Percentiles rank a stretch among this genome's conserved stretches.
Evolutionary conservation across 805 yeast genomes (phyloP).

Genomic region (Metschnikowia santaceciliae): DNA sequence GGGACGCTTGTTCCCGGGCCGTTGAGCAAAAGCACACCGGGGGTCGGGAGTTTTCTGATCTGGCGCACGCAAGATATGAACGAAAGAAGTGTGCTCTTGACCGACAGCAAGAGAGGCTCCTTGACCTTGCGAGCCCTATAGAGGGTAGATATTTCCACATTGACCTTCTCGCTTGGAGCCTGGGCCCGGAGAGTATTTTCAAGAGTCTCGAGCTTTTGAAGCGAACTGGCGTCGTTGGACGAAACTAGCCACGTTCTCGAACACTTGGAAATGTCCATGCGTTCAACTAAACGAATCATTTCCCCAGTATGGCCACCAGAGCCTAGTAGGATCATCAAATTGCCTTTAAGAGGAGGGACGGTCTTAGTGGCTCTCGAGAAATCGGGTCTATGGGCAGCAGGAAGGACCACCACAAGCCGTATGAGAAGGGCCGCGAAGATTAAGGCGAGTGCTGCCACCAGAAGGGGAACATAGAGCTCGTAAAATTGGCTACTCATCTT

Average conservation of each 20-base stretch:
- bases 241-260: slow-evolving; percentile 41
- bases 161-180: slow-evolving; percentile 1
- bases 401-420: slow-evolving; percentile 12
- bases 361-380: neutral
- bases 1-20: slow-evolving; percentile 87
- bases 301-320: slow-evolving; percentile 98
- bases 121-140: slow-evolving; percentile 62
- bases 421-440: slow-evolving; percentile 1
- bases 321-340: slow-evolving; percentile 66
- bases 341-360: neutral
- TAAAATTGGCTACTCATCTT: neutral
- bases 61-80: slow-evolving; percentile 24
- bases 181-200: slow-evolving; percentile 20
- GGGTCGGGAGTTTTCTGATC: slow-evolving; percentile 27
- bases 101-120: slow-evolving; percentile 46
- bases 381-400: slow-evolving; percentile 6
- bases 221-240: slow-evolving; percentile 50
- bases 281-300: slow-evolving; percentile 66
- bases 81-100: slow-evolving; percentile 42
- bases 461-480: neutral
- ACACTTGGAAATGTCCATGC: slow-evolving; percentile 28
- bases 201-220: slow-evolving; percentile 34
- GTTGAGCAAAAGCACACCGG: slow-evolving; percentile 52
- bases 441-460: neutral
- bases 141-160: slow-evolving; percentile 28